phyloP scores from a whole-genome alignment of 148 eudicot species.

The Chenopodium suecicum region DNA sequence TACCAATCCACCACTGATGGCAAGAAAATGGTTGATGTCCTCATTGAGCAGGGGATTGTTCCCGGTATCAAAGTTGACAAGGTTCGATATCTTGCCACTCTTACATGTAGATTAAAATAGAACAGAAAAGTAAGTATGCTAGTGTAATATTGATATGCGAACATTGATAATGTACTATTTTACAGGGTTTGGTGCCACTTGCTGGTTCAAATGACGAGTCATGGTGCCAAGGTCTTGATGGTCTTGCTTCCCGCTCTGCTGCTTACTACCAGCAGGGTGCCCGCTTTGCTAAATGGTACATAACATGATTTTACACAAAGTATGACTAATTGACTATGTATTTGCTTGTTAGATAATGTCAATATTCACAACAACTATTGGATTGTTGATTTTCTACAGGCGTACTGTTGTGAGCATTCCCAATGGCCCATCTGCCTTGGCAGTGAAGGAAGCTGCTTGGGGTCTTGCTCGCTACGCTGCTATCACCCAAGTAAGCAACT shows the following conservation, averaged over 20 bases:
- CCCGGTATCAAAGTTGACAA: slow-evolving; percentile 95
- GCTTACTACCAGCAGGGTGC: slow-evolving; percentile 96
- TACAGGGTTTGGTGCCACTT: slow-evolving; percentile 88
- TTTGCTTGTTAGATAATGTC: not conserved
- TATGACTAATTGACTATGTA: too few species aligned
- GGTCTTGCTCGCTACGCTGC: slow-evolving; percentile 96
- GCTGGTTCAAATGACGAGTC: slow-evolving; percentile 86
- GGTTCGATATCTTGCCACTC: slow-evolving; percentile 34
- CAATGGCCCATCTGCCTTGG: slow-evolving; percentile 88
- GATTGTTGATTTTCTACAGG: slow-evolving; percentile 39
- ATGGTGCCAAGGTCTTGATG: slow-evolving; percentile 97
- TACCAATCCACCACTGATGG: slow-evolving; percentile 85
- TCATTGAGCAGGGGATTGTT: slow-evolving; percentile 64
- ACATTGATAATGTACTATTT: not conserved
- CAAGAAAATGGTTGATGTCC: slow-evolving; percentile 81
- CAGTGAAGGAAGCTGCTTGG: slow-evolving; percentile 96
- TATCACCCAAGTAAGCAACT: slow-evolving; percentile 64
- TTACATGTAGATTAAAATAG: not conserved
- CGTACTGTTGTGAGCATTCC: slow-evolving; percentile 99
- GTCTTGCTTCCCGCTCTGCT: slow-evolving; percentile 89
- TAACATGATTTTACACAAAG: not conserved
- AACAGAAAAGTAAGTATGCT: not conserved
- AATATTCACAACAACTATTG: not conserved
- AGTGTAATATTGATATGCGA: not conserved
- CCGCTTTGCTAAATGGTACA: slow-evolving; percentile 93